These are phyloP conservation scores for Phialophora expanda DNA, from an alignment of 2,329 filamentous ascomycete species.

Conservation along the genomic window DNA sequence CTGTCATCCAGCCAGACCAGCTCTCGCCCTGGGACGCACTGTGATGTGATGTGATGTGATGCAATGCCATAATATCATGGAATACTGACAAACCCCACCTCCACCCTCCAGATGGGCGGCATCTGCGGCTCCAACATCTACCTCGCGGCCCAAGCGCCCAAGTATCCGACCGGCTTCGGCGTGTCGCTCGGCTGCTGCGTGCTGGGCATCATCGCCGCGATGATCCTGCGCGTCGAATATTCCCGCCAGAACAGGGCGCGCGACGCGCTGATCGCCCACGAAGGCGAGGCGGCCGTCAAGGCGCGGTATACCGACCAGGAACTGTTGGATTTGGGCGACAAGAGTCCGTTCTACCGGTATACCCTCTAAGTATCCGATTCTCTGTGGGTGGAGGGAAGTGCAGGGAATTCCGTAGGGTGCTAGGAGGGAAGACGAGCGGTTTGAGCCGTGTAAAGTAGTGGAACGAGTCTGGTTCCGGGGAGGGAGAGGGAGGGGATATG, in stretches of 20 bases:
- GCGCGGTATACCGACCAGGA: slow-evolving; percentile 58
- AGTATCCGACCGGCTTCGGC: slow-evolving; percentile 47
- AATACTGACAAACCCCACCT: slow-evolving; percentile 7
- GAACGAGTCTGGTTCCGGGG: no score
- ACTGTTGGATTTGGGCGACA: slow-evolving; percentile 65
- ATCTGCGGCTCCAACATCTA: slow-evolving; percentile 50
- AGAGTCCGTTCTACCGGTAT: slow-evolving; percentile 67
- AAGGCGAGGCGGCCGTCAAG: slow-evolving; percentile 43
- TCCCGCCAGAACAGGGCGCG: slow-evolving; percentile 32
- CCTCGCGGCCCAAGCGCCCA: slow-evolving; percentile 43
- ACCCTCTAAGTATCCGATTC: background rate
- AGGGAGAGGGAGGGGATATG: no score
- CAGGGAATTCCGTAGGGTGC: no score
- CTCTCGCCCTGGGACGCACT: no score
- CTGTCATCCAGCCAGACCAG: no score
- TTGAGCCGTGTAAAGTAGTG: no score
- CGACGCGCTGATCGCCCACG: slow-evolving; percentile 26
- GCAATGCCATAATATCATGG: background rate
- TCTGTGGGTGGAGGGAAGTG: no score
- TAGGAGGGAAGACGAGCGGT: no score
- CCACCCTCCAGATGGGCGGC: slow-evolving; percentile 43
- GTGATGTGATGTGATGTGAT: no score
- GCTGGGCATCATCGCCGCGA: slow-evolving; percentile 54
- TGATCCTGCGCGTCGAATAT: slow-evolving; percentile 45
- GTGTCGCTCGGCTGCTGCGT: slow-evolving; percentile 46